phyloP scores from a whole-genome alignment of 371 early-diverging fungal species.

The Mortierella sp. region DNA sequence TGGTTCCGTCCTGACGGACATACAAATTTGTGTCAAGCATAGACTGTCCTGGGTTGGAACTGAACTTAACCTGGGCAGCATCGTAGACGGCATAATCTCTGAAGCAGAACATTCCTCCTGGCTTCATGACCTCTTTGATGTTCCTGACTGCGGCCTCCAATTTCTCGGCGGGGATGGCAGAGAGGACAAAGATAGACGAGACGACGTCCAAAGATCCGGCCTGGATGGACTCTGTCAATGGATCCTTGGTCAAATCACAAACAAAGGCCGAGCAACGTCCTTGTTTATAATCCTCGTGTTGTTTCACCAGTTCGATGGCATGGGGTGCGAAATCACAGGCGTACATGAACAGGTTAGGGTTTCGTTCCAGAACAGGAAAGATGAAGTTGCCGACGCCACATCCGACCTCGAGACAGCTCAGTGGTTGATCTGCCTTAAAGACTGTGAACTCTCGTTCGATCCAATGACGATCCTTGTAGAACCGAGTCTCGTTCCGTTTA shows the following conservation, averaged over 20 bases:
- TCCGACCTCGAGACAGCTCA: slow-evolving; percentile 80
- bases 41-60: slow-evolving; percentile 69
- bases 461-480: slow-evolving; percentile 97
- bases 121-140: slow-evolving; percentile 74
- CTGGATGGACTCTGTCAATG: slow-evolving; percentile 70
- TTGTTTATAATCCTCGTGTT: slow-evolving; percentile 53
- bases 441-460: slow-evolving; percentile 95
- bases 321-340: slow-evolving; percentile 88
- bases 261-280: slow-evolving; percentile 84
- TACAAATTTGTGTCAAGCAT: slow-evolving; percentile 86
- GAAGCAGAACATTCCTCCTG: slow-evolving; percentile 84
- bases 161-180: slow-evolving; percentile 89
- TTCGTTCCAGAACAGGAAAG: slow-evolving; percentile 87
- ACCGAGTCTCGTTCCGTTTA: slow-evolving; percentile 92
- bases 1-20: slow-evolving; percentile 90
- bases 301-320: slow-evolving; percentile 84
- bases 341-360: slow-evolving; percentile 77
- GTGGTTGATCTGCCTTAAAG: slow-evolving; percentile 52
- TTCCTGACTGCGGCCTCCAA: slow-evolving; percentile 75
- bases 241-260: slow-evolving; percentile 80
- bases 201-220: slow-evolving; percentile 79
- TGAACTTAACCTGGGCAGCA: slow-evolving; percentile 91
- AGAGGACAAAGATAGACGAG: slow-evolving; percentile 86
- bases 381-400: slow-evolving; percentile 98
- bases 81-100: slow-evolving; percentile 93